phyloP scores from a whole-genome alignment of 2,329 filamentous ascomycete species.

The Venturia nashicola region DNA sequence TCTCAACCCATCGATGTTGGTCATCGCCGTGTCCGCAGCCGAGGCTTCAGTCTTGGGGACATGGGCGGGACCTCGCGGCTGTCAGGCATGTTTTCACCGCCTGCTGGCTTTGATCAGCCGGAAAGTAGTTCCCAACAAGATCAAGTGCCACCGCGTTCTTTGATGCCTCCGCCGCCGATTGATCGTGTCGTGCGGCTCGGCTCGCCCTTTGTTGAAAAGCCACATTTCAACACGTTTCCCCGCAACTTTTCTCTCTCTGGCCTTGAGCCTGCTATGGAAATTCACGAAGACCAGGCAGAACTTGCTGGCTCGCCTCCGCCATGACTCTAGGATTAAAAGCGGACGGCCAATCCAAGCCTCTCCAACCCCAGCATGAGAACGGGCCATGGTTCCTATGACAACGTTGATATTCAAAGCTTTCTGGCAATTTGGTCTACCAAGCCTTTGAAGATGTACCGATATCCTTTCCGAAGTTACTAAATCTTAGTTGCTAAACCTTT shows the following conservation, averaged over 20 bases:
- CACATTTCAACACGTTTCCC: slow-evolving; percentile 31
- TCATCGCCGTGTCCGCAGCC: slow-evolving; percentile 45
- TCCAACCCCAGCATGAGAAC: not conserved
- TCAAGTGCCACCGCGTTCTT: slow-evolving; percentile 12
- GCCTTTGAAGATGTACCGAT: not conserved
- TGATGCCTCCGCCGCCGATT: slow-evolving; percentile 22
- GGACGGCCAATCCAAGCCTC: not conserved
- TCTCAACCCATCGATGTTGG: slow-evolving; percentile 27
- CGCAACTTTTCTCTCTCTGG: slow-evolving; percentile 22
- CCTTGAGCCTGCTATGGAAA: slow-evolving; percentile 9
- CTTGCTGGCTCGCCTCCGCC: not conserved
- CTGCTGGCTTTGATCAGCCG: slow-evolving; percentile 20
- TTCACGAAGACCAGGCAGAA: slow-evolving; percentile 3
- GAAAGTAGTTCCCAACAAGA: slow-evolving; percentile 4
- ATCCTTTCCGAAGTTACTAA: not conserved
- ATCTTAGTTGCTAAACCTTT: not conserved
- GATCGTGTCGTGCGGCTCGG: slow-evolving; percentile 32
- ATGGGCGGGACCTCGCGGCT: slow-evolving; percentile 38
- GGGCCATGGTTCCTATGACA: not conserved
- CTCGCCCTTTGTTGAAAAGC: slow-evolving; percentile 32
- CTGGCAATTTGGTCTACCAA: not conserved
- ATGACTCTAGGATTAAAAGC: not conserved
- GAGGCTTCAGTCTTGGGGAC: slow-evolving; percentile 49
- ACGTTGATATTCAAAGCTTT: not conserved
- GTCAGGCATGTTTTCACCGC: slow-evolving; percentile 42